Evolutionary conservation across 2,329 filamentous ascomycete species (phyloP).

Genomic region (Pyrenochaeta sp.): DNA sequence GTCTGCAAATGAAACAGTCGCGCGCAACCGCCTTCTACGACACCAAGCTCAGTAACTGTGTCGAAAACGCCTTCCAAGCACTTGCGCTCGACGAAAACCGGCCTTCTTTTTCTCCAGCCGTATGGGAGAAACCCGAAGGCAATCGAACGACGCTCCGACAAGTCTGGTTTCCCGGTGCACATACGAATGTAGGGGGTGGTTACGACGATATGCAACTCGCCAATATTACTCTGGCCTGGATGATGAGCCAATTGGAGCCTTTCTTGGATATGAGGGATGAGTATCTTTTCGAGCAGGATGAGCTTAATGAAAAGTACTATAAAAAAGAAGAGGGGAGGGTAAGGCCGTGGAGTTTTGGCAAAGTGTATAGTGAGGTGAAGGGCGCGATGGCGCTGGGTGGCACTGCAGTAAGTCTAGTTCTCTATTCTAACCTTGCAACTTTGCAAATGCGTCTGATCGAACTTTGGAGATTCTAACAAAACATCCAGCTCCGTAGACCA

Average conservation of each 20-base stretch:
- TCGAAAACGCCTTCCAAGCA: slow-evolving; percentile 65
- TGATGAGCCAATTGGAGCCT: slow-evolving; percentile 62
- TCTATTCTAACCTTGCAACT: not conserved
- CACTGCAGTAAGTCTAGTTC: slow-evolving; percentile 36
- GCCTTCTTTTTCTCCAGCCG: slow-evolving; percentile 59
- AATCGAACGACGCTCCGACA: slow-evolving; percentile 59
- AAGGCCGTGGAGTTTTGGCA: slow-evolving; percentile 59
- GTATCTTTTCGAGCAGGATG: slow-evolving; percentile 58
- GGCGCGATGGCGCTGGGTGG: slow-evolving; percentile 59
- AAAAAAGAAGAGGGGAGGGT: slow-evolving; percentile 49
- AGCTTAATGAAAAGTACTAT: slow-evolving; percentile 56
- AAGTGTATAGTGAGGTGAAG: slow-evolving; percentile 56
- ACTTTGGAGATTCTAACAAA: slow-evolving; percentile 6
- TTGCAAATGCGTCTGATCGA: not conserved
- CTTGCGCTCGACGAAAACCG: slow-evolving; percentile 64
- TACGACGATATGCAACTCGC: slow-evolving; percentile 56
- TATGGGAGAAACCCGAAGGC: slow-evolving; percentile 60
- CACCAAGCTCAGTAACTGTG: slow-evolving; percentile 52
- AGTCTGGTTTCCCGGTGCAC: slow-evolving; percentile 65
- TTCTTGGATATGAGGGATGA: slow-evolving; percentile 59
- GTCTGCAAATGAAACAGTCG: slow-evolving; percentile 46
- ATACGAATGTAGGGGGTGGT: slow-evolving; percentile 62
- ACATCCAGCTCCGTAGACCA: slow-evolving; percentile 52
- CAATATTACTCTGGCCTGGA: slow-evolving; percentile 65
- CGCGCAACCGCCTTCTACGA: slow-evolving; percentile 58